Conservation (phyloP, 352 stramenopile species). For the Phytopythium chamaehyphon region DNA sequence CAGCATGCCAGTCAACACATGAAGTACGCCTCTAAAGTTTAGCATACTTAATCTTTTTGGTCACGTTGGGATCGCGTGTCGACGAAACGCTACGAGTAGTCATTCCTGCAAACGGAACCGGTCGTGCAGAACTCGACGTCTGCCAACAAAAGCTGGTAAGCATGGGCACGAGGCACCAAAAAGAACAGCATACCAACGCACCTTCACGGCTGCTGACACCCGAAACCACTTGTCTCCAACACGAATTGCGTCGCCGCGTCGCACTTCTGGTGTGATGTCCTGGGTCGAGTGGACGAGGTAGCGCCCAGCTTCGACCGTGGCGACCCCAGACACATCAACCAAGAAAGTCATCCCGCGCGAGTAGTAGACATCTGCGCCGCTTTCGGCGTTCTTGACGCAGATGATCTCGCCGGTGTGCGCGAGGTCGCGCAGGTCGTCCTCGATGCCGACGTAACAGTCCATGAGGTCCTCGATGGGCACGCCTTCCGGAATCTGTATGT, state of each 20-base stretch:
- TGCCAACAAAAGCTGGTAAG: slow-evolving; percentile 2
- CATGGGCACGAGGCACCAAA: not conserved
- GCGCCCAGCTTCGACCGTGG: slow-evolving; percentile 68
- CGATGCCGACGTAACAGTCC: slow-evolving; percentile 76
- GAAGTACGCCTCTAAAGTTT: no score
- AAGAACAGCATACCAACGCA: slow-evolving; percentile 6
- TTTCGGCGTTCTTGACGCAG: slow-evolving; percentile 81
- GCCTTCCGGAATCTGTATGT: slow-evolving; percentile 61
- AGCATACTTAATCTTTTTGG: slow-evolving; percentile 81
- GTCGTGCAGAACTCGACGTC: slow-evolving; percentile 61
- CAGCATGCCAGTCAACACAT: no score
- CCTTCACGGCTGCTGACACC: slow-evolving; percentile 72
- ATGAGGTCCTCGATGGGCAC: slow-evolving; percentile 82
- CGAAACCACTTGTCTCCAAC: slow-evolving; percentile 82
- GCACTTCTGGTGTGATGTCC: slow-evolving; percentile 65
- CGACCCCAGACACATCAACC: slow-evolving; percentile 67
- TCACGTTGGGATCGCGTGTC: slow-evolving; percentile 71
- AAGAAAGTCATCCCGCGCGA: slow-evolving; percentile 57
- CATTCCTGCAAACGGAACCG: slow-evolving; percentile 63
- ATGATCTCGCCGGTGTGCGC: slow-evolving; percentile 76
- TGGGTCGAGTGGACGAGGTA: slow-evolving; percentile 62
- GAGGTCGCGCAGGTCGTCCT: slow-evolving; percentile 74
- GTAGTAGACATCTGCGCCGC: slow-evolving; percentile 76
- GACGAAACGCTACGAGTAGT: slow-evolving; percentile 76
- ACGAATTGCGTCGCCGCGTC: slow-evolving; percentile 66